Evolutionary conservation across 495 filamentous ascomycete genomes (phyloP).

Genomic region (Penicillium odoratum): DNA sequence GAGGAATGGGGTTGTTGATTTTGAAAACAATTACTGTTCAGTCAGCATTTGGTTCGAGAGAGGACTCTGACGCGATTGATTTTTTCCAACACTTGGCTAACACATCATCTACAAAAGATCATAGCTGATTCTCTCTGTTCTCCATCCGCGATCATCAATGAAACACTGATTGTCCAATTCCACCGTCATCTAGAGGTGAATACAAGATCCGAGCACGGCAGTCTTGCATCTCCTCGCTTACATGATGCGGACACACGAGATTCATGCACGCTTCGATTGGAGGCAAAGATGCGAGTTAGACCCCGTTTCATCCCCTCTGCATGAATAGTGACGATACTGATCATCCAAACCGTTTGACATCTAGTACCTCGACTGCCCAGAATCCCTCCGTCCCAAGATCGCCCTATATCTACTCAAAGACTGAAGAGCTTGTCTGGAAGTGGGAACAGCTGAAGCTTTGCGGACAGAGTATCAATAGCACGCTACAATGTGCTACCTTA

Average conservation of each 20-base stretch:
- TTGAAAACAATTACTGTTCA: too few species aligned
- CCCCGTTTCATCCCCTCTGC: neutral
- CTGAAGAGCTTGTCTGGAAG: slow-evolving; percentile 16
- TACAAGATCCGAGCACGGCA: neutral
- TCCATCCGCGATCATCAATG: neutral
- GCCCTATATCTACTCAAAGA: slow-evolving; percentile 17
- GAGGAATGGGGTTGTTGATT: too few species aligned
- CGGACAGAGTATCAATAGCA: slow-evolving; percentile 6
- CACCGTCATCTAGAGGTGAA: neutral
- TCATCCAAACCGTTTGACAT: neutral
- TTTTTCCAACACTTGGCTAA: too few species aligned
- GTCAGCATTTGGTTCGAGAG: too few species aligned
- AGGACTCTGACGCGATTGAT: too few species aligned
- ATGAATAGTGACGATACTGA: neutral
- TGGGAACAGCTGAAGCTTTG: slow-evolving; percentile 16
- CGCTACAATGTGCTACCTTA: neutral
- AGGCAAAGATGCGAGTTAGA: neutral
- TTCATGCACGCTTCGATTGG: neutral
- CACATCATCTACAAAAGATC: too few species aligned
- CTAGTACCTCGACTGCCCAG: neutral
- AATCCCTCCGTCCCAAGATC: neutral
- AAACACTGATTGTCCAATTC: neutral
- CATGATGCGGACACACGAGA: neutral
- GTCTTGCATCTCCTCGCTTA: neutral
- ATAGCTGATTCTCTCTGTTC: neutral